phyloP scores from a whole-genome alignment of 805 yeast species.

The Debaryomyces castellii region DNA sequence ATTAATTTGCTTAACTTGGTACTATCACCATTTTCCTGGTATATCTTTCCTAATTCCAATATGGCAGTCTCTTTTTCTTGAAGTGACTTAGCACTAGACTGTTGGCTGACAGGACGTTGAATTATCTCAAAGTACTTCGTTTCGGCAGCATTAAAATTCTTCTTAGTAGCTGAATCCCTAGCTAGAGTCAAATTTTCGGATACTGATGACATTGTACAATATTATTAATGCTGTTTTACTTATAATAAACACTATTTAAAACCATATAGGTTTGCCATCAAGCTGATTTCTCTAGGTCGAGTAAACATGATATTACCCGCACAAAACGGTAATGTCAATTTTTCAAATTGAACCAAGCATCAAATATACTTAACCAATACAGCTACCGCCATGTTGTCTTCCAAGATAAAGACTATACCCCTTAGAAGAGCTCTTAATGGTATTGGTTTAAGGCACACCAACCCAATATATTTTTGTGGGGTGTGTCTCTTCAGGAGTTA shows the following conservation, averaged over 20 bases:
- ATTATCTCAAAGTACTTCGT: constrained; percentile 54
- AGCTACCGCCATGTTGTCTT: background rate
- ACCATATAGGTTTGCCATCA: background rate
- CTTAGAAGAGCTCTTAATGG: background rate
- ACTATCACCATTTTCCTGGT: constrained; percentile 48
- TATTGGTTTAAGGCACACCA: background rate
- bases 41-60: constrained; percentile 72
- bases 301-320: background rate
- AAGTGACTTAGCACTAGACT: constrained; percentile 19
- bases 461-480: background rate
- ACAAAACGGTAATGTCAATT: background rate
- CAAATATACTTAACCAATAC: background rate
- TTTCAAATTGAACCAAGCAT: too few species aligned
- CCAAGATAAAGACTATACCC: background rate
- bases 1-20: constrained; percentile 61
- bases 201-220: constrained; percentile 18
- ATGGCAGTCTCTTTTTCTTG: constrained; percentile 65
- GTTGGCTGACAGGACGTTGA: constrained; percentile 11
- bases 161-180: constrained; percentile 50
- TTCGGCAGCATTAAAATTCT: constrained; percentile 60
- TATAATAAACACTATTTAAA: background rate
- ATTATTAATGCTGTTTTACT: background rate
- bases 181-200: constrained; percentile 53
- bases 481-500: constrained; percentile 5
- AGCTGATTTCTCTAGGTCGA: background rate